These are phyloP conservation scores for Scheffersomyces illinoinensis DNA, from an alignment of 1,139 yeast genomes.

Conservation along the genomic window DNA sequence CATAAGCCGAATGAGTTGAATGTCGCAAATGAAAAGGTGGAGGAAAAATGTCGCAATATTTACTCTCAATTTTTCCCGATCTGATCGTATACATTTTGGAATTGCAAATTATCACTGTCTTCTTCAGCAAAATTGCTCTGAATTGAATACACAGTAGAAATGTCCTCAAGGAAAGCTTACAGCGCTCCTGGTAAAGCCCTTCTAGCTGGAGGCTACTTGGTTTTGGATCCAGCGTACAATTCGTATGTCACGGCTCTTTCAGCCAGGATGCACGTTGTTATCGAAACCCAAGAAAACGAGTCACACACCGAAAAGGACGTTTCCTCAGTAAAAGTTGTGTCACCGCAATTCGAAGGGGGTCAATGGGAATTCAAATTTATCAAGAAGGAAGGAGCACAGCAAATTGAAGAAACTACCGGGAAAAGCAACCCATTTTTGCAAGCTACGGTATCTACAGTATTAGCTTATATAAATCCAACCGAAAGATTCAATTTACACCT, in stretches of 20 bases:
- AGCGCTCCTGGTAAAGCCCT: slow-evolving; percentile 97
- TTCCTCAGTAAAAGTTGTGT: slow-evolving; percentile 47
- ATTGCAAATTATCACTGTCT: not conserved
- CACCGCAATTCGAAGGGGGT: slow-evolving; percentile 80
- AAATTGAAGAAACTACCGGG: slow-evolving; percentile 25
- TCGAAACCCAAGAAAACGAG: slow-evolving; percentile 19
- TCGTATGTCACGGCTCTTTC: slow-evolving; percentile 88
- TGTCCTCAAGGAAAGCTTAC: slow-evolving; percentile 34
- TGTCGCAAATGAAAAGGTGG: not conserved
- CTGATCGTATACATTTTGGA: not conserved
- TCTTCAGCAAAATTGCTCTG: not conserved
- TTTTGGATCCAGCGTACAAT: slow-evolving; percentile 70
- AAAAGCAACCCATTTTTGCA: slow-evolving; percentile 72
- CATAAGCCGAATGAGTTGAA: not conserved
- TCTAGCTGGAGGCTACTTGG: slow-evolving; percentile 92
- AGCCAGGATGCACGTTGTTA: slow-evolving; percentile 83
- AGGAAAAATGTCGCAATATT: not conserved
- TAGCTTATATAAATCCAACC: slow-evolving; percentile 49
- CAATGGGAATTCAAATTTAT: slow-evolving; percentile 59
- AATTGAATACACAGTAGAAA: not conserved
- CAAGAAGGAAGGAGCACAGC: slow-evolving; percentile 3
- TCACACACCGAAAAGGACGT: slow-evolving; percentile 4
- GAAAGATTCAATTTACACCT: slow-evolving; percentile 40
- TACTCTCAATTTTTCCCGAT: not conserved
- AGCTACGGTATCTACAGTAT: slow-evolving; percentile 57